Evolutionary conservation across 306 rosid genomes (phyloP).

Genomic region (Glycine soja): DNA sequence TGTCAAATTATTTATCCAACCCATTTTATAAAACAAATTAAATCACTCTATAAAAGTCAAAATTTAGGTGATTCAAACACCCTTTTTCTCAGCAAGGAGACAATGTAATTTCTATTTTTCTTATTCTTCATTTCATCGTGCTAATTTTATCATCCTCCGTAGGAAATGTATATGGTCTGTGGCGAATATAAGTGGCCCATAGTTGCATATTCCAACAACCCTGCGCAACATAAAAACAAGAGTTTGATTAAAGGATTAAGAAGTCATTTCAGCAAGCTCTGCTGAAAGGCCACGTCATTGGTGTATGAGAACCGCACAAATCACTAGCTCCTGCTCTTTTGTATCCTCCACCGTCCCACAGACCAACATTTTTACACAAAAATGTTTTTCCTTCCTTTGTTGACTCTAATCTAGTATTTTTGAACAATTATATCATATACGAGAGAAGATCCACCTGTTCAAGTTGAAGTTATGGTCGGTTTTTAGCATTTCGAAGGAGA

Average conservation of each 20-base stretch:
- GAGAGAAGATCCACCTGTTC: not conserved
- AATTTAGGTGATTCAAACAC: not conserved
- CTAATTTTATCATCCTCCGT: not conserved
- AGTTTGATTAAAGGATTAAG: not conserved
- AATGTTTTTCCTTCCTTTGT: conserved; percentile 1
- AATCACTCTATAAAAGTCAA: not conserved
- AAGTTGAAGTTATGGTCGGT: not conserved
- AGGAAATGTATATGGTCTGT: not conserved
- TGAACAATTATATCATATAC: not conserved
- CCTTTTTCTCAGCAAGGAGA: not conserved
- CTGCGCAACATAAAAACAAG: not conserved
- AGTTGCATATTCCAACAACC: not conserved
- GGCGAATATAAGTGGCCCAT: not conserved
- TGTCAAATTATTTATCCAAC: not conserved
- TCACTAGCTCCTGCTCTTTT: not conserved
- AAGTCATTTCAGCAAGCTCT: not conserved
- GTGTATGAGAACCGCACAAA: conserved; percentile 2
- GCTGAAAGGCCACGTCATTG: conserved; percentile 41
- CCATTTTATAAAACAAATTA: not conserved
- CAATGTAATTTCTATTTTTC: not conserved
- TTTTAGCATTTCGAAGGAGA: not conserved
- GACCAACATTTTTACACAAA: no score
- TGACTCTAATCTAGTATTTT: not conserved
- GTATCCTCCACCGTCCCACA: not conserved
- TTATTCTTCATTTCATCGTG: not conserved